A percentile compares a stretch with the other conserved stretches of the same genome.
These are phyloP conservation scores for Rosa chinensis DNA, from an alignment of 306 rosid genomes.

Conservation along the genomic window DNA sequence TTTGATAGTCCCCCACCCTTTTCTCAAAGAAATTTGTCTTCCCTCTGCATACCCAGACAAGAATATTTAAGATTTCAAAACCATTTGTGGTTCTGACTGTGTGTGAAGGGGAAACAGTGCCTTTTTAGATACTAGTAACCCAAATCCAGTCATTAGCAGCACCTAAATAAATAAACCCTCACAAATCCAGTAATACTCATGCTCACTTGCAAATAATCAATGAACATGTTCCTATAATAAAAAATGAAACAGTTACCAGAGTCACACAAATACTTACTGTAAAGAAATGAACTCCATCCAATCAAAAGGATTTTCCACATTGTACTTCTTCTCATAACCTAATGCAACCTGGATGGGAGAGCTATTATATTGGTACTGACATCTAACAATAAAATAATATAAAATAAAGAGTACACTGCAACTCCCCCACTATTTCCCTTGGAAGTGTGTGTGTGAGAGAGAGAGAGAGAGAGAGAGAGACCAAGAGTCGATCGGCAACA, in stretches of 20 bases:
- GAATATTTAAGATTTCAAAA: conserved; percentile 5
- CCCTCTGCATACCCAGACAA: conserved; percentile 61
- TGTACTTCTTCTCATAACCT: conserved; percentile 65
- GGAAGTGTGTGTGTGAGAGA: not conserved
- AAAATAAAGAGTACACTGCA: not conserved
- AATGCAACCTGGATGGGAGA: conserved; percentile 54
- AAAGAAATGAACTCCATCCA: conserved; percentile 96
- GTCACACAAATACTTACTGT: conserved; percentile 58
- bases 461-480: conserved; percentile 17
- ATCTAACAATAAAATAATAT: not conserved
- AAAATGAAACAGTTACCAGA: not conserved
- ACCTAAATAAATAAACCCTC: not conserved
- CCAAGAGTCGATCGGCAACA: conserved; percentile 91
- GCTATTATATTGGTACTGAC: not conserved
- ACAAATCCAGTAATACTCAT: not conserved
- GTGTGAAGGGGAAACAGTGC: not conserved
- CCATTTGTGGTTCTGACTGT: not conserved
- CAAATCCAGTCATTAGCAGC: not conserved
- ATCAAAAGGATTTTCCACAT: conserved; percentile 82
- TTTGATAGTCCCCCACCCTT: conserved; percentile 92
- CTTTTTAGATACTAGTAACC: not conserved
- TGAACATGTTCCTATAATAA: not conserved
- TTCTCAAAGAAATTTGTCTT: conserved; percentile 91
- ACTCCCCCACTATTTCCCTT: not conserved
- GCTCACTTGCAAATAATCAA: not conserved